Conservation (phyloP, 2,329 filamentous ascomycete species). For the Elsinoe batatas region DNA sequence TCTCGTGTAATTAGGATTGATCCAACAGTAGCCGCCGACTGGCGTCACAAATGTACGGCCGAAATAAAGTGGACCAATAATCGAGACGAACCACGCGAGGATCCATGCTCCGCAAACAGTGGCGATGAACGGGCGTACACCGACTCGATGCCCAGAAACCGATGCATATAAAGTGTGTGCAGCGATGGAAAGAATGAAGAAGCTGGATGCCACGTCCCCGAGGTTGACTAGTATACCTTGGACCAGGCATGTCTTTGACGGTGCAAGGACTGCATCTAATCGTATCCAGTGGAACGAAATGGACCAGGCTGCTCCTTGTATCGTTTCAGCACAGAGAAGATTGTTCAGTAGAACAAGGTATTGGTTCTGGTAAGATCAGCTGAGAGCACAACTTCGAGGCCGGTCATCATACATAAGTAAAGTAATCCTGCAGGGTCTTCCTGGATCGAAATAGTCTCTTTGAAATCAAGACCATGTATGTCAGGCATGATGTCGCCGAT, state of each 20-base stretch:
- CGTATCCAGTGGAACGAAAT: constrained; percentile 52
- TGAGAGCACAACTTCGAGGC: constrained; percentile 11
- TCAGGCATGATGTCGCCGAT: constrained; percentile 21
- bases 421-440: constrained; percentile 18
- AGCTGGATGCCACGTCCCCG: constrained; percentile 46
- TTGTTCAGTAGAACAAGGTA: constrained; percentile 61
- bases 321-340: constrained; percentile 56
- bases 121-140: constrained; percentile 41
- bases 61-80: constrained; percentile 40
- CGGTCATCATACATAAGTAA: constrained; percentile 19
- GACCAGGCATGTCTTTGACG: constrained; percentile 46
- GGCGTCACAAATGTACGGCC: constrained; percentile 46
- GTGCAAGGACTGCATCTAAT: constrained; percentile 44
- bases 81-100: constrained; percentile 48
- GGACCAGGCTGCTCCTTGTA: constrained; percentile 54
- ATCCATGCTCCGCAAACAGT: constrained; percentile 44
- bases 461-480: constrained; percentile 22
- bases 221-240: constrained; percentile 61
- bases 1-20: constrained; percentile 43
- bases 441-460: constrained; percentile 19
- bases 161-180: constrained; percentile 56
- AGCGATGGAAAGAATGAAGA: constrained; percentile 57
- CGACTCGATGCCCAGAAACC: constrained; percentile 45
- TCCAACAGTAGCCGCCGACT: constrained; percentile 59
- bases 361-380: constrained; percentile 40